These are phyloP conservation scores for Hymenoscyphus scutula DNA, from an alignment of 2,329 filamentous ascomycete species.

Conservation along the genomic window DNA sequence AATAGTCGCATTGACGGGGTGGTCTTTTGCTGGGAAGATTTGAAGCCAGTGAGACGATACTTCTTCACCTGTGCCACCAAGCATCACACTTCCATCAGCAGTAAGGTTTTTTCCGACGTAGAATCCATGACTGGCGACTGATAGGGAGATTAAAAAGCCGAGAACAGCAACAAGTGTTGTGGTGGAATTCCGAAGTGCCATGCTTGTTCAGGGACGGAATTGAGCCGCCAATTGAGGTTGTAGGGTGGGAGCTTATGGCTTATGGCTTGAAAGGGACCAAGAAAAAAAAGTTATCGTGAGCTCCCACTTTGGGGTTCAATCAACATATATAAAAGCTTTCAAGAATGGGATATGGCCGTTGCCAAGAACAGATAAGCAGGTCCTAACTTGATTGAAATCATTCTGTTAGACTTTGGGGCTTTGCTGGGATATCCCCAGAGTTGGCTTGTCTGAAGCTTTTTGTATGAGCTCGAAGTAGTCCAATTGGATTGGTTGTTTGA, in stretches of 20 bases:
- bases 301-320: not conserved
- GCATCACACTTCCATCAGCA: not conserved
- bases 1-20: slow-evolving; percentile 1
- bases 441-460: not conserved
- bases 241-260: not conserved
- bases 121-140: slow-evolving; percentile 2
- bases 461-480: not conserved
- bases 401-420: no score
- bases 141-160: not conserved
- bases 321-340: not conserved
- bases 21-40: slow-evolving; percentile 2
- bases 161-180: not conserved
- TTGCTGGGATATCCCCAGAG: not conserved
- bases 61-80: slow-evolving; percentile 7
- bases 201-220: not conserved
- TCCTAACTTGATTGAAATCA: not conserved
- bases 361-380: not conserved
- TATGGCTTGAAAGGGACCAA: not conserved
- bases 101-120: slow-evolving; percentile 7
- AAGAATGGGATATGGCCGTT: not conserved
- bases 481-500: not conserved
- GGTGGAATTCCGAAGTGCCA: not conserved
- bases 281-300: not conserved
- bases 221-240: not conserved
- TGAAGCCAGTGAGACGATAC: slow-evolving; percentile 7